Percentiles rank a stretch among this genome's conserved stretches.
phyloP scores from a whole-genome alignment of 106 monocot genomes.

The Vanilla planifolia region DNA sequence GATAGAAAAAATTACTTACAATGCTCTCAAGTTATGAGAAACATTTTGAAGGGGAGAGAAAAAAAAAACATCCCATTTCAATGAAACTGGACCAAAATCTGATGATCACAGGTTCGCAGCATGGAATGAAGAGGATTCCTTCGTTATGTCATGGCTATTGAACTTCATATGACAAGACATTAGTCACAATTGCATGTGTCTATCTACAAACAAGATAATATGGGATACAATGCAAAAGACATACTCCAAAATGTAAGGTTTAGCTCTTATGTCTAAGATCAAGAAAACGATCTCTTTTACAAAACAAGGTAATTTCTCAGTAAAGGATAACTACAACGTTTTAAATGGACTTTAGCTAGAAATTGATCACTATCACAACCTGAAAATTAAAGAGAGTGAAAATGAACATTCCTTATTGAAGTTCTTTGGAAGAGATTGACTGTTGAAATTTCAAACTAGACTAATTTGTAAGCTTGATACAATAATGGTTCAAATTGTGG shows the following conservation, averaged over 20 bases:
- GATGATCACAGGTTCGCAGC: background rate
- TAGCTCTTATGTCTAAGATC: background rate
- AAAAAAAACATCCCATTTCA: too few relatives aligned
- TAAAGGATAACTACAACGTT: background rate
- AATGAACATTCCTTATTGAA: too few relatives aligned
- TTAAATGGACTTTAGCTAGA: background rate
- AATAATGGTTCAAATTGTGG: too few relatives aligned
- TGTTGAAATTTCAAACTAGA: too few relatives aligned
- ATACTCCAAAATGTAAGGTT: background rate
- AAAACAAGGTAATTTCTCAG: background rate
- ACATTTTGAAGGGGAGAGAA: background rate
- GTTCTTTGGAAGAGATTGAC: too few relatives aligned
- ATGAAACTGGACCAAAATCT: background rate
- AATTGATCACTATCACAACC: too few relatives aligned
- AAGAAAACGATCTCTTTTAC: background rate
- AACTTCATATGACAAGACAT: background rate
- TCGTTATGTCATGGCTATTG: conserved; percentile 1
- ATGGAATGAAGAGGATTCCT: conserved; percentile 1
- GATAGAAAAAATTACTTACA: conserved; percentile 5
- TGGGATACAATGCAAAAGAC: background rate
- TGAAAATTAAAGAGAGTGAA: too few relatives aligned
- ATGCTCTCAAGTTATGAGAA: background rate
- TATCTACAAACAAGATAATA: background rate
- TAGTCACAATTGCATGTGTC: background rate
- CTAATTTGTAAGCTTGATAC: too few relatives aligned